A percentile compares a stretch with the other conserved stretches of the same genome.
phyloP scores from a whole-genome alignment of 139 green algal species.

The Chlorella sp. region DNA sequence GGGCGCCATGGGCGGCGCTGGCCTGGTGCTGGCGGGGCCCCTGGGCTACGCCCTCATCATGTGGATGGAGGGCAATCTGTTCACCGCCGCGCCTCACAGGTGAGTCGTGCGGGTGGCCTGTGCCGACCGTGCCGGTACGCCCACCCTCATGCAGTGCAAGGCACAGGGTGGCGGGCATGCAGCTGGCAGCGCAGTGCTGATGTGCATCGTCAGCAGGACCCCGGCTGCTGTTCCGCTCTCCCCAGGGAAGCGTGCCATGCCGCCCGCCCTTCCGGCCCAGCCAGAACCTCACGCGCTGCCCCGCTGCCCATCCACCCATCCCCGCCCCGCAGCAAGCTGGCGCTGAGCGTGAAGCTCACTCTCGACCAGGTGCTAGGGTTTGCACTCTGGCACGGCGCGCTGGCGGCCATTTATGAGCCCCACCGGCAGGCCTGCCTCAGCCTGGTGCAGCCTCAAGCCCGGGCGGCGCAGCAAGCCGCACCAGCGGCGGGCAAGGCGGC shows the following conservation, averaged over 20 bases:
- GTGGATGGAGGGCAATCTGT: slow-evolving; percentile 48
- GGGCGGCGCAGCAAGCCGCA: neutral
- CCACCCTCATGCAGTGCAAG: too few relatives aligned
- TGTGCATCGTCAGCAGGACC: too few relatives aligned
- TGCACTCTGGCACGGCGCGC: slow-evolving; percentile 38
- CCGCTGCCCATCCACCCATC: too few relatives aligned
- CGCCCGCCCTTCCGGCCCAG: too few relatives aligned
- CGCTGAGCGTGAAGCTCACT: slow-evolving; percentile 34
- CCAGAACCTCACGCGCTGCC: neutral
- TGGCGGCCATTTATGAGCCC: slow-evolving; percentile 27
- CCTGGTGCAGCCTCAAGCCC: neutral
- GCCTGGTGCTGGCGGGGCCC: slow-evolving; percentile 23
- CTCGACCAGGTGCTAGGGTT: slow-evolving; percentile 47
- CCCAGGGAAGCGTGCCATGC: too few relatives aligned
- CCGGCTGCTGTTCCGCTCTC: too few relatives aligned
- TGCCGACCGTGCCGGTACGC: too few relatives aligned
- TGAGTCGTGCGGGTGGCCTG: neutral
- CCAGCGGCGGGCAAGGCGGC: neutral
- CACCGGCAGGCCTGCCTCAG: slow-evolving; percentile 17
- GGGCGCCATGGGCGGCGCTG: slow-evolving; percentile 28
- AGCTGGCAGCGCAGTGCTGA: too few relatives aligned
- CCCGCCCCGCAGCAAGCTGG: slow-evolving; percentile 12
- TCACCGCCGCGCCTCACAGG: slow-evolving; percentile 17
- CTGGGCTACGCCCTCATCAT: slow-evolving; percentile 42
- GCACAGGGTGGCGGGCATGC: too few relatives aligned